These are phyloP conservation scores for Pterocarpus macrocarpus DNA, from an alignment of 306 rosid species.

Conservation along the genomic window DNA sequence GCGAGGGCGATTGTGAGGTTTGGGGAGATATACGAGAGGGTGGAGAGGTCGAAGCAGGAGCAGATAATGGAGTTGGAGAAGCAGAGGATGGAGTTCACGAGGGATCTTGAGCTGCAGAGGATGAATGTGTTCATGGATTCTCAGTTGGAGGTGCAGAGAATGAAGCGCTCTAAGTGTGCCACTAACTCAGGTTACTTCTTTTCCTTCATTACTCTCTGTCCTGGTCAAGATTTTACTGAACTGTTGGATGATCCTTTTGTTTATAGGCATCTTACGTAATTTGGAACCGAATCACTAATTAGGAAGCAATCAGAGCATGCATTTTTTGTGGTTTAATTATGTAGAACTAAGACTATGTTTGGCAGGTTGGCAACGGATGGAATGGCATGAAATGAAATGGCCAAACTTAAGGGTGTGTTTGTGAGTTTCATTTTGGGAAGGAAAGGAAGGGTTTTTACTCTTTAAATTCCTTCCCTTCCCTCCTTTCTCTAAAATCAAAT, in stretches of 20 bases:
- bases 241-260: too few species aligned
- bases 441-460: too few species aligned
- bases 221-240: too few species aligned
- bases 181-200: not conserved
- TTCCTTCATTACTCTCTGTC: not conserved
- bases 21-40: slow-evolving; percentile 62
- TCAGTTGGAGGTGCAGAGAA: slow-evolving; percentile 57
- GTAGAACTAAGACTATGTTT: too few species aligned
- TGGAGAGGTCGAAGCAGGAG: slow-evolving; percentile 57
- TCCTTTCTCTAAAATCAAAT: too few species aligned
- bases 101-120: slow-evolving; percentile 60
- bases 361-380: too few species aligned
- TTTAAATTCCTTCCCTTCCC: too few species aligned
- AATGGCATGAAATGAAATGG: too few species aligned
- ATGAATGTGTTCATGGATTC: slow-evolving; percentile 63
- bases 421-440: too few species aligned
- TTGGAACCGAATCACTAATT: not conserved
- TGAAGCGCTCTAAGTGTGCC: slow-evolving; percentile 47
- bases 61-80: slow-evolving; percentile 62
- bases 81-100: slow-evolving; percentile 62
- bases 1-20: slow-evolving; percentile 59
- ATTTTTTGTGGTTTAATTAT: too few species aligned
- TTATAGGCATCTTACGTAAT: too few species aligned
- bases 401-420: too few species aligned
- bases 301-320: not conserved